phyloP scores from a whole-genome alignment of 805 yeast genomes.

The Kluyveromyces starmeri region DNA sequence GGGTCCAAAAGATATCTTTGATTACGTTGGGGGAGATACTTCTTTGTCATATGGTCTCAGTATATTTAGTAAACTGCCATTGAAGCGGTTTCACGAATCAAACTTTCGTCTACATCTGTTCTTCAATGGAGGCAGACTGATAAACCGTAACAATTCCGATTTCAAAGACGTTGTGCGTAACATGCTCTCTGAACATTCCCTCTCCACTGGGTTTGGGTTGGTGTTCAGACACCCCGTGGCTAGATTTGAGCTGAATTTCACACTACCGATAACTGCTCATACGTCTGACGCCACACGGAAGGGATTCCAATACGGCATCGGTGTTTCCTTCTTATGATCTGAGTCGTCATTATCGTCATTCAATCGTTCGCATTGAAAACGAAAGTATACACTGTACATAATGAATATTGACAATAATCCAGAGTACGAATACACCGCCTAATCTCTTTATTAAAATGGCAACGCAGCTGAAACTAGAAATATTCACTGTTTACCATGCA shows the following conservation, averaged over 20 bases:
- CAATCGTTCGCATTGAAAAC: neutral
- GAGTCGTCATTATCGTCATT: neutral
- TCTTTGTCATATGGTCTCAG: constrained; percentile 50
- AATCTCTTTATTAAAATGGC: too few relatives aligned
- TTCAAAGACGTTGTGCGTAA: constrained; percentile 17
- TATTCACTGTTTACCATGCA: neutral
- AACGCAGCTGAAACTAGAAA: neutral
- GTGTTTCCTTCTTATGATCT: constrained; percentile 44
- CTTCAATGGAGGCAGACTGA: constrained; percentile 55
- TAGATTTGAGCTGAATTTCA: constrained; percentile 56
- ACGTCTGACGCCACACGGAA: constrained; percentile 44
- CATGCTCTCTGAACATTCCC: constrained; percentile 36
- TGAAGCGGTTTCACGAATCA: constrained; percentile 31
- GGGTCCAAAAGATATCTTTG: constrained; percentile 49
- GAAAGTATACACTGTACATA: neutral
- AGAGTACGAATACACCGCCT: too few relatives aligned
- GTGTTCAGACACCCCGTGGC: constrained; percentile 57
- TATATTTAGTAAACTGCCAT: constrained; percentile 53
- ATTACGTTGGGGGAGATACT: constrained; percentile 60
- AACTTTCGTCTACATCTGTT: constrained; percentile 58
- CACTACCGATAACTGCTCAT: constrained; percentile 49
- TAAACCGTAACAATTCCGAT: constrained; percentile 25
- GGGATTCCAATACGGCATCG: constrained; percentile 62
- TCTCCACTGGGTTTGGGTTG: constrained; percentile 51
- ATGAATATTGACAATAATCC: too few relatives aligned